Base-by-base conservation (phyloP, 768 basidiomycete genomes). In the Lyophyllum semitale region DNA sequence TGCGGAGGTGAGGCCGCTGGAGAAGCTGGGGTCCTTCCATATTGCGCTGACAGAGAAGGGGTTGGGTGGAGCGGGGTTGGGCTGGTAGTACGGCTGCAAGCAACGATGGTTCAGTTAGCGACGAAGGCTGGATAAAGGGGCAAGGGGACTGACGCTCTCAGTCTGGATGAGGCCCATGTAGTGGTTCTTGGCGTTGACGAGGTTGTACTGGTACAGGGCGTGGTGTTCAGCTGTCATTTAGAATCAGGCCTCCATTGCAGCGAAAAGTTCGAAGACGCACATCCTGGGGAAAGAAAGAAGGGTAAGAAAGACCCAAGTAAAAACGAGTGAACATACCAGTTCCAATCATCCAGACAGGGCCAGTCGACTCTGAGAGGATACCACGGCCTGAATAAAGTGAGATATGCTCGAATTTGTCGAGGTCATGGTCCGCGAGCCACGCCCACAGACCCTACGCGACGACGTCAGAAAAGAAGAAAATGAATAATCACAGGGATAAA, bases 261-360 rank as follows among this genome's bases (percentile, higher is more conserved):
- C n/a, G n/a, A n/a, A n/a, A n/a, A n/a, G n/a, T n/a, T n/a, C n/a
- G n/a, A n/a, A 15, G 17, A 32, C 25, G 20, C 35, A 40, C 27
- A 48, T 27, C 20, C n/a, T 30, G 18, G n/a, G n/a, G n/a, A 35
- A 13, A 20, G 17, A 22, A 15, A 29, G 12, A 47, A 8, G 4
- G 2, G 2, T 17, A 26, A 23, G 26, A 15, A 9, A 2, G n/a
- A n/a, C n/a, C 11, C 46, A 29, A 60, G 43, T 50, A 45, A 20
- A 43, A 59, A 50, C n/a, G 18, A 15, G 22, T n/a, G 27, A 20
- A 58, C 80, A 33, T 55, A 76, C 78, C 80, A 32, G 90, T 91
- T 20, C 91, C 91, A 53, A 92, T 84, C 74, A 93, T 66, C 91
- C 89, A 92, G 11, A 91, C 87, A 1, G 91, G 91, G 2, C 91